Percentiles rank a stretch among this genome's conserved stretches.
phyloP scores from a whole-genome alignment of 306 rosid species.

The Lupinus albus region DNA sequence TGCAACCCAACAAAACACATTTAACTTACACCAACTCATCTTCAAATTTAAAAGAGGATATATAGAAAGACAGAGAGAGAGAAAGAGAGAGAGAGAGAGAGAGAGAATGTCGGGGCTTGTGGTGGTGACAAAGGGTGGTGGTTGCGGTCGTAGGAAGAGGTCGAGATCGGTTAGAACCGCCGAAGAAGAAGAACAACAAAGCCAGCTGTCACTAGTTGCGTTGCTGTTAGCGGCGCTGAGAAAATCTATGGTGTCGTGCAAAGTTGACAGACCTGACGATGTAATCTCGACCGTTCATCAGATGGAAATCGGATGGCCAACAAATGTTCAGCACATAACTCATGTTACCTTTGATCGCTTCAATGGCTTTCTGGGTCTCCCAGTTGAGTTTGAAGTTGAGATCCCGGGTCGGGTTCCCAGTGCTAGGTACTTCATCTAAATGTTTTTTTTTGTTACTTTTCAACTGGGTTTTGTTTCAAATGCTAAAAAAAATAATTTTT shows the following conservation, averaged over 20 bases:
- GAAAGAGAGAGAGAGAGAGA: background rate
- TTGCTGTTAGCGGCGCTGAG: constrained; percentile 67
- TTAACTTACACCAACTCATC: background rate
- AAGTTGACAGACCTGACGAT: constrained; percentile 66
- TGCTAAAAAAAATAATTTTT: constrained; percentile 12
- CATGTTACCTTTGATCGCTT: constrained; percentile 95
- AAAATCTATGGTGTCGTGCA: constrained; percentile 88
- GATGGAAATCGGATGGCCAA: constrained; percentile 94
- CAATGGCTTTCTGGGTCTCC: constrained; percentile 91
- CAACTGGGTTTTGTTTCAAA: constrained; percentile 36
- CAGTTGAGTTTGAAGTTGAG: constrained; percentile 76
- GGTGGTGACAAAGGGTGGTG: constrained; percentile 71
- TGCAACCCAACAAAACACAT: constrained; percentile 56
- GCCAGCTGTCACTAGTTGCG: constrained; percentile 63
- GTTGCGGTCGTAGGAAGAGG: constrained; percentile 63
- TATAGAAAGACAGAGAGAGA: too few relatives aligned
- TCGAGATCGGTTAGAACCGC: constrained; percentile 34
- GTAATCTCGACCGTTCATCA: constrained; percentile 69
- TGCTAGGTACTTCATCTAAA: constrained; percentile 61
- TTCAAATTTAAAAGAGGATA: constrained; percentile 39
- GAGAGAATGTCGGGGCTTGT: constrained; percentile 69
- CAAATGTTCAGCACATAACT: constrained; percentile 74
- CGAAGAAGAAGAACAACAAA: constrained; percentile 61
- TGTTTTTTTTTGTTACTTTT: constrained; percentile 8
- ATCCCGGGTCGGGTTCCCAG: constrained; percentile 93